These are phyloP conservation scores for Pyricularia pennisetigena DNA, from an alignment of 2,329 filamentous ascomycete species.

Conservation along the genomic window DNA sequence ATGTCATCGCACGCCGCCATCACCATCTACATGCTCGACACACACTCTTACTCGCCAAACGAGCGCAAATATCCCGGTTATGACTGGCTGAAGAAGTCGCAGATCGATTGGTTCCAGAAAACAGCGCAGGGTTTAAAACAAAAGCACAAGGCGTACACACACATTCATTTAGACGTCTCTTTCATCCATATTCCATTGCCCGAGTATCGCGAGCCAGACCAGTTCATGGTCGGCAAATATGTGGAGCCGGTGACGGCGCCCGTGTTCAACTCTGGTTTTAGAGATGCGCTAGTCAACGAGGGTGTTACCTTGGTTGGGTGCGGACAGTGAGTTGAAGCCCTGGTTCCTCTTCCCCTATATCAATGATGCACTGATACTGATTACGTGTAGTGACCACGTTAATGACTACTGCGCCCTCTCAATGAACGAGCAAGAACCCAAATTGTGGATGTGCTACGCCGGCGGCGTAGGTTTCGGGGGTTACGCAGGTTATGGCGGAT, in stretches of 20 bases:
- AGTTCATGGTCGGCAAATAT: slow-evolving; percentile 60
- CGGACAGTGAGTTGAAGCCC: slow-evolving; percentile 59
- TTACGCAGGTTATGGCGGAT: slow-evolving; percentile 85
- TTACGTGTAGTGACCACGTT: slow-evolving; percentile 62
- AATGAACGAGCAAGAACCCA: slow-evolving; percentile 43
- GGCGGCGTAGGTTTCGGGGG: slow-evolving; percentile 89
- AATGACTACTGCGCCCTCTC: slow-evolving; percentile 91
- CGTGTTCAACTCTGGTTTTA: slow-evolving; percentile 84
- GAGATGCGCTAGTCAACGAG: slow-evolving; percentile 77
- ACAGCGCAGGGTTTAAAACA: slow-evolving; percentile 67
- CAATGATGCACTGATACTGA: background rate
- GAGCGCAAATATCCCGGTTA: slow-evolving; percentile 85
- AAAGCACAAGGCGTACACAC: slow-evolving; percentile 74
- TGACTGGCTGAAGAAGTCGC: slow-evolving; percentile 90
- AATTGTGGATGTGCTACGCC: slow-evolving; percentile 97
- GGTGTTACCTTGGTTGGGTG: slow-evolving; percentile 81
- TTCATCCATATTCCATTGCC: slow-evolving; percentile 97
- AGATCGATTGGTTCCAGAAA: slow-evolving; percentile 88
- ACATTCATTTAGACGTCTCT: slow-evolving; percentile 88
- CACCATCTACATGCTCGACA: slow-evolving; percentile 91
- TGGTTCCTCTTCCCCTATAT: background rate
- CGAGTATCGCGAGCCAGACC: slow-evolving; percentile 61
- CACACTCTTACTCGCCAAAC: slow-evolving; percentile 84
- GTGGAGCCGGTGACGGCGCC: slow-evolving; percentile 82
- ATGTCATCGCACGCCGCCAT: slow-evolving; percentile 77